phyloP scores from a whole-genome alignment of 257 asterid species.

The Datura wrightii region DNA sequence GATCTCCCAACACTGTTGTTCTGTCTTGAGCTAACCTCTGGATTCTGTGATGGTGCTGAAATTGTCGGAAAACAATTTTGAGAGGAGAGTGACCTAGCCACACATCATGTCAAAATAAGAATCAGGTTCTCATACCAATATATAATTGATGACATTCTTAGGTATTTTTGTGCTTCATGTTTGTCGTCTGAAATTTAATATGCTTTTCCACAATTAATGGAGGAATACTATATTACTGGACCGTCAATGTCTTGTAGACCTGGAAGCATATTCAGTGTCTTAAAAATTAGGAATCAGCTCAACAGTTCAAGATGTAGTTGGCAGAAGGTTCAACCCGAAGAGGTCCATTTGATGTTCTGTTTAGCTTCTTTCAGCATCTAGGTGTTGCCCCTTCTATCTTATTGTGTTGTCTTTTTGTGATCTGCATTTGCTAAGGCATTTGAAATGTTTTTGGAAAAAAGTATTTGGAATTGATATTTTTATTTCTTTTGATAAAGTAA shows the following conservation, averaged over 20 bases:
- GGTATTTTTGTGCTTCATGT: background rate
- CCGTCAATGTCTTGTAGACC: background rate
- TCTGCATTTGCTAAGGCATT: background rate
- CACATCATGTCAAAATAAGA: slow-evolving; percentile 3
- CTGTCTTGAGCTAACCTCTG: slow-evolving; percentile 12
- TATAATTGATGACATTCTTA: background rate
- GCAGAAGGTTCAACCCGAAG: slow-evolving; percentile 17
- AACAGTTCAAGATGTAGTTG: background rate
- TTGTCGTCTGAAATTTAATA: slow-evolving; percentile 6
- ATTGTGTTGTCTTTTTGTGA: background rate
- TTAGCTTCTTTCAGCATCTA: background rate
- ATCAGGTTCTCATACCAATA: background rate
- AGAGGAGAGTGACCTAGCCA: background rate
- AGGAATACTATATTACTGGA: background rate
- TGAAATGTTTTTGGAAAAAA: background rate
- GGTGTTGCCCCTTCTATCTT: background rate
- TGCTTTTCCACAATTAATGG: background rate
- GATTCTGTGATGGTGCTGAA: background rate
- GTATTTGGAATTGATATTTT: background rate
- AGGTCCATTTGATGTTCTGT: background rate
- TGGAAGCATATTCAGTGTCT: background rate
- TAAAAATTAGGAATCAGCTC: background rate
- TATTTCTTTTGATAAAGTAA: background rate
- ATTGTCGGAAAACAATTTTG: background rate
- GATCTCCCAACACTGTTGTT: background rate